These are phyloP conservation scores for Metarhizium robertsii DNA, from an alignment of 2,329 filamentous ascomycete species.

Conservation along the genomic window DNA sequence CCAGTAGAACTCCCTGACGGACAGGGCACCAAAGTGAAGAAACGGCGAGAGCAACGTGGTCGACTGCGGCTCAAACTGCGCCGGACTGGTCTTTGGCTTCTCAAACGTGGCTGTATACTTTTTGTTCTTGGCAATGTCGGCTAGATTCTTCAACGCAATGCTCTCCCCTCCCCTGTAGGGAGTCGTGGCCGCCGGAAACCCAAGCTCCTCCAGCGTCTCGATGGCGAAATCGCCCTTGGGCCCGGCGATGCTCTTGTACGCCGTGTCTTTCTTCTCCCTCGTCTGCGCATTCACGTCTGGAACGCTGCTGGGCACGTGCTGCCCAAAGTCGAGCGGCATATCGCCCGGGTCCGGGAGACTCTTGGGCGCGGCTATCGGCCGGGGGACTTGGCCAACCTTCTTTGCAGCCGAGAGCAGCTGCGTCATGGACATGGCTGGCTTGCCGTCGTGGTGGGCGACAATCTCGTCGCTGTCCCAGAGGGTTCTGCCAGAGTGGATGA, in stretches of 20 bases:
- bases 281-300: slow-evolving; percentile 53
- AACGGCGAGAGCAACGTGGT: slow-evolving; percentile 67
- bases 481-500: slow-evolving; percentile 56
- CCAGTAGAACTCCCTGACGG: slow-evolving; percentile 66
- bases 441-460: slow-evolving; percentile 53
- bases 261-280: slow-evolving; percentile 43
- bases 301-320: slow-evolving; percentile 36
- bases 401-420: slow-evolving; percentile 56
- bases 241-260: slow-evolving; percentile 54
- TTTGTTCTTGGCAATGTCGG: slow-evolving; percentile 49
- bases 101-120: slow-evolving; percentile 65
- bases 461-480: slow-evolving; percentile 66
- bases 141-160: slow-evolving; percentile 47
- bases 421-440: slow-evolving; percentile 65
- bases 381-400: slow-evolving; percentile 52
- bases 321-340: slow-evolving; percentile 49
- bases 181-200: slow-evolving; percentile 54
- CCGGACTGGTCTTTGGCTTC: slow-evolving; percentile 67
- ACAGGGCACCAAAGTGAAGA: slow-evolving; percentile 65
- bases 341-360: slow-evolving; percentile 56
- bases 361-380: slow-evolving; percentile 50
- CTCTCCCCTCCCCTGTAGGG: slow-evolving; percentile 64
- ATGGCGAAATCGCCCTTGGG: slow-evolving; percentile 60
- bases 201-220: slow-evolving; percentile 64
- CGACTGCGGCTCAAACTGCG: slow-evolving; percentile 61